These are phyloP conservation scores for Ogataea angusta DNA, from an alignment of 805 yeast species.

Conservation along the genomic window DNA sequence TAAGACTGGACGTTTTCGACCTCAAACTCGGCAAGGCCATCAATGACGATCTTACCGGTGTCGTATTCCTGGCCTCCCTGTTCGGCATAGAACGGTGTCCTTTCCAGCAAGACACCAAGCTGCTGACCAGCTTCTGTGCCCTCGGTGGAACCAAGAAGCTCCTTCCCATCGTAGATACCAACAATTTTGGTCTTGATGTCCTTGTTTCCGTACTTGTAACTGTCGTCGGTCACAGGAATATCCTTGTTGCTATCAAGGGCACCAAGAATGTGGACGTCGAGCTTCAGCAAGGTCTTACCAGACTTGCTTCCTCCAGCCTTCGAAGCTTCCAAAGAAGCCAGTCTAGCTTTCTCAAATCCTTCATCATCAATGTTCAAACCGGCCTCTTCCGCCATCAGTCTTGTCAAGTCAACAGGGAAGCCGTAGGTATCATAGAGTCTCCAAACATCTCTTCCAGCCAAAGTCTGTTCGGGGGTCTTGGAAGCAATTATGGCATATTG, in stretches of 20 bases:
- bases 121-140: slow-evolving; percentile 43
- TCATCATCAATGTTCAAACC: slow-evolving; percentile 88
- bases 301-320: slow-evolving; percentile 70
- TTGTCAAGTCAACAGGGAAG: slow-evolving; percentile 96
- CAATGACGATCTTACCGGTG: slow-evolving; percentile 88
- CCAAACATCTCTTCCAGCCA: slow-evolving; percentile 96
- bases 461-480: slow-evolving; percentile 66
- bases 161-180: slow-evolving; percentile 65
- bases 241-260: slow-evolving; percentile 55
- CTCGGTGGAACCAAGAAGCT: slow-evolving; percentile 48
- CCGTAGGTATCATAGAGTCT: slow-evolving; percentile 97
- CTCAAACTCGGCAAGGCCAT: slow-evolving; percentile 80
- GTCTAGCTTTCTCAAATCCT: slow-evolving; percentile 88
- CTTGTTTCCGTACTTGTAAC: slow-evolving; percentile 68
- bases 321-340: slow-evolving; percentile 90
- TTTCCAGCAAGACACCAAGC: slow-evolving; percentile 79
- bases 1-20: slow-evolving; percentile 90
- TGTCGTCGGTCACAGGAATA: slow-evolving; percentile 81
- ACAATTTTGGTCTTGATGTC: slow-evolving; percentile 67
- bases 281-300: slow-evolving; percentile 62
- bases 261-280: slow-evolving; percentile 88
- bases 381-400: slow-evolving; percentile 98
- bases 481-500: slow-evolving; percentile 84
- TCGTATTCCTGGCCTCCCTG: slow-evolving; percentile 99
- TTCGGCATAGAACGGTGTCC: slow-evolving; percentile 95